phyloP scores from a whole-genome alignment of 306 rosid species.

The Prosopis cineraria region DNA sequence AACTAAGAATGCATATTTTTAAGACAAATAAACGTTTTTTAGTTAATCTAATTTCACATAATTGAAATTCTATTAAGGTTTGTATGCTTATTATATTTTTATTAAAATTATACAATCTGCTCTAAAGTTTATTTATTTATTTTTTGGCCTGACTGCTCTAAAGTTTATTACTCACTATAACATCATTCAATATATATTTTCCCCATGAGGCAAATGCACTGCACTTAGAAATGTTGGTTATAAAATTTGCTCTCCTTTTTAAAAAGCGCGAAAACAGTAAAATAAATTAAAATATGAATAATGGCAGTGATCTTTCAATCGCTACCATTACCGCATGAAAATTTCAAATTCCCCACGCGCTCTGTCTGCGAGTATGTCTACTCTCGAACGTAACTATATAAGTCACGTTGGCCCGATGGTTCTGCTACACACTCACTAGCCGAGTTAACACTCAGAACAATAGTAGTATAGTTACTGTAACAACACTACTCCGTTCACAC shows the following conservation, averaged over 20 bases:
- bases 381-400: slow-evolving; percentile 34
- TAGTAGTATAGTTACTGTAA: neutral
- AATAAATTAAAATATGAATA: neutral
- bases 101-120: no score
- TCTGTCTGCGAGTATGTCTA: neutral
- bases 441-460: neutral
- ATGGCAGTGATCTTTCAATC: neutral
- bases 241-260: neutral
- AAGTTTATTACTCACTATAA: neutral
- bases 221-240: neutral
- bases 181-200: neutral
- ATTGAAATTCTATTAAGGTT: neutral
- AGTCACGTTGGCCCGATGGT: neutral
- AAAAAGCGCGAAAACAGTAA: neutral
- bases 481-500: neutral
- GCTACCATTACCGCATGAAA: no score
- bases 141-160: no score
- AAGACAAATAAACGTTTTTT: neutral
- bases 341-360: slow-evolving; percentile 17
- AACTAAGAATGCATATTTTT: neutral
- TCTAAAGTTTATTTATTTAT: no score
- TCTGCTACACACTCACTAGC: neutral
- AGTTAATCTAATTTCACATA: neutral
- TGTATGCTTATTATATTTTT: neutral
- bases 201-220: neutral